Percentiles rank a stretch among this genome's conserved stretches.
phyloP scores from a whole-genome alignment of 2,329 filamentous ascomycete species.

The Aquanectria penicillioides region DNA sequence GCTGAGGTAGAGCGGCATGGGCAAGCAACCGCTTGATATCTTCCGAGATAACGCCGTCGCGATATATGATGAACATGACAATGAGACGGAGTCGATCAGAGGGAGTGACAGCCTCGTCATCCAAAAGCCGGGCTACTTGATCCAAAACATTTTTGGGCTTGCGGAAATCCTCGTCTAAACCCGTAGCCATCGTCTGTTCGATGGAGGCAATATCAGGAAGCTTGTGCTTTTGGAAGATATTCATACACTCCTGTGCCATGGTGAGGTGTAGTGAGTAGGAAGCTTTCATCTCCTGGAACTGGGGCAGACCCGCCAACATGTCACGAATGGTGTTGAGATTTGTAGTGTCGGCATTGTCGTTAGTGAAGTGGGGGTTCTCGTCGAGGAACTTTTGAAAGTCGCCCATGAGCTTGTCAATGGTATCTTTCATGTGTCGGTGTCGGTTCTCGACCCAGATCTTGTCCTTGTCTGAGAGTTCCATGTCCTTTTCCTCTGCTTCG shows the following conservation, averaged over 20 bases:
- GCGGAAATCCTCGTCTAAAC: conserved; percentile 89
- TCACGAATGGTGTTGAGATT: conserved; percentile 93
- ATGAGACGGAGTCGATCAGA: conserved; percentile 86
- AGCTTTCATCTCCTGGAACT: conserved; percentile 96
- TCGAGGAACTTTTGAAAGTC: conserved; percentile 94
- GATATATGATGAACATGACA: conserved; percentile 85
- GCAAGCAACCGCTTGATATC: conserved; percentile 87
- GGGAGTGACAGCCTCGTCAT: conserved; percentile 78
- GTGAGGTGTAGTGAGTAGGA: conserved; percentile 92
- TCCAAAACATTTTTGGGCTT: conserved; percentile 92
- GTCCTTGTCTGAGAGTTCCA: conserved; percentile 91
- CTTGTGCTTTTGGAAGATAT: conserved; percentile 85
- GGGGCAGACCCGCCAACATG: conserved; percentile 93
- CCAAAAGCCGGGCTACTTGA: conserved; percentile 85
- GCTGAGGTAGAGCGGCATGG: conserved; percentile 80
- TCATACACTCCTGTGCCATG: conserved; percentile 99
- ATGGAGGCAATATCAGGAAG: conserved; percentile 86
- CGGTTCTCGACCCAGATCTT: conserved; percentile 95
- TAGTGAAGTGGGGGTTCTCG: conserved; percentile 91
- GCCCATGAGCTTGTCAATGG: conserved; percentile 89
- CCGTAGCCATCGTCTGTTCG: conserved; percentile 92
- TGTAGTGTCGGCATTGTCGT: conserved; percentile 73
- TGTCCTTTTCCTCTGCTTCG: conserved; percentile 83
- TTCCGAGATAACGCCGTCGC: conserved; percentile 83
- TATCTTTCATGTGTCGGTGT: conserved; percentile 97